These are phyloP conservation scores for Ophiostoma ips DNA, from an alignment of 2,329 filamentous ascomycete species.

Conservation along the genomic window DNA sequence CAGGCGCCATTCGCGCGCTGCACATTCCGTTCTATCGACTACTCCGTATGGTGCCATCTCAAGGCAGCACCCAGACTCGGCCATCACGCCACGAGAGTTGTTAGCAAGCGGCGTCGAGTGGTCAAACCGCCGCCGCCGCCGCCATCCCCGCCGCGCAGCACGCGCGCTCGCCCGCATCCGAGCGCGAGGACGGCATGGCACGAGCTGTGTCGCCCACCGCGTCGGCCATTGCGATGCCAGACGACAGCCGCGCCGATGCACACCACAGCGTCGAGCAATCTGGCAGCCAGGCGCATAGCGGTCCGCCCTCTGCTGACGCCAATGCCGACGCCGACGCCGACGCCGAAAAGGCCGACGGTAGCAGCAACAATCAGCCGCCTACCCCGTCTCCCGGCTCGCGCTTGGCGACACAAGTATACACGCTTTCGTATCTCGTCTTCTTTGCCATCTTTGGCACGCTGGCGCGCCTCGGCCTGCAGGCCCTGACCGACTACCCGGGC, in stretches of 20 bases:
- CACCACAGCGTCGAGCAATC: slow-evolving; percentile 27
- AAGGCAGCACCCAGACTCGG: no score
- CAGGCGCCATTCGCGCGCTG: no score
- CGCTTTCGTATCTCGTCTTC: slow-evolving; percentile 67
- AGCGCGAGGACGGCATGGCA: no score
- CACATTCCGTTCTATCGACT: no score
- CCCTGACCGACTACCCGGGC: slow-evolving; percentile 65
- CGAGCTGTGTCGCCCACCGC: no score
- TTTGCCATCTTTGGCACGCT: slow-evolving; percentile 79
- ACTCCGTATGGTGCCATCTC: no score
- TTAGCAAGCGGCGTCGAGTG: no score
- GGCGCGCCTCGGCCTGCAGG: slow-evolving; percentile 65
- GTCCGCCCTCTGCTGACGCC: not conserved
- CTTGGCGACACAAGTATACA: slow-evolving; percentile 49
- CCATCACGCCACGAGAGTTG: no score
- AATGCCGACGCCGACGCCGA: not conserved
- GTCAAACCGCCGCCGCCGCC: no score
- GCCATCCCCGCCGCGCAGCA: no score
- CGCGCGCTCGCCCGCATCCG: no score
- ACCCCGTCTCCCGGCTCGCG: slow-evolving; percentile 27
- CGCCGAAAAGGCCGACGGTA: not conserved
- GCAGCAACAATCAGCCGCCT: not conserved
- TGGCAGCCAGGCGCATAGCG: slow-evolving; percentile 18
- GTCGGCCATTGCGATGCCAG: slow-evolving; percentile 30
- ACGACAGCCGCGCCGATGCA: slow-evolving; percentile 22